These are phyloP conservation scores for Geum urbanum DNA, from an alignment of 306 rosid genomes.

Conservation along the genomic window DNA sequence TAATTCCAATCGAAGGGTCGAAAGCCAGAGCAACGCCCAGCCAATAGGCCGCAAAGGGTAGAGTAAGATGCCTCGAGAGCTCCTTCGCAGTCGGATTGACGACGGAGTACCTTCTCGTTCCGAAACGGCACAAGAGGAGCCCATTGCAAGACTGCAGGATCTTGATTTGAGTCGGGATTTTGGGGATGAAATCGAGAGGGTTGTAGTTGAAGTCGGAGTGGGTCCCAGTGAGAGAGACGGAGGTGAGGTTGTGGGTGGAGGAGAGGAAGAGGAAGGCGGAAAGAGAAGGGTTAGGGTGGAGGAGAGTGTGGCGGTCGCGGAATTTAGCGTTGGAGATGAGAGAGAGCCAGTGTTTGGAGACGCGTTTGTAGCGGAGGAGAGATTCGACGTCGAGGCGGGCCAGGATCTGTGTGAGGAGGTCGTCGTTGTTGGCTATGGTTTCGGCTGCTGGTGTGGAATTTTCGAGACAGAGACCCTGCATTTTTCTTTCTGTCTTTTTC, in stretches of 20 bases:
- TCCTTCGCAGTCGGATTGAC: neutral
- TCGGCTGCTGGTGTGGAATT: neutral
- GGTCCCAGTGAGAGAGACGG: neutral
- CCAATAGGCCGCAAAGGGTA: neutral
- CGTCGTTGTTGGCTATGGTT: neutral
- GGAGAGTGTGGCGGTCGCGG: neutral
- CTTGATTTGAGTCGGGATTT: neutral
- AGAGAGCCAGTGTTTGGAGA: slow-evolving; percentile 3
- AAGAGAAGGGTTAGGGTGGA: neutral
- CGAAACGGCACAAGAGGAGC: neutral
- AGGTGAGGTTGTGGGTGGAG: neutral
- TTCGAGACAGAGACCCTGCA: neutral
- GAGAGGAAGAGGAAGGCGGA: slow-evolving; percentile 7
- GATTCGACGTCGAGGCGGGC: neutral
- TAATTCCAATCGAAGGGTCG: neutral
- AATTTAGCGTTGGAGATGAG: slow-evolving; percentile 1
- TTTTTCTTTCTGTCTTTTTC: neutral
- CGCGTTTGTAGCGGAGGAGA: neutral
- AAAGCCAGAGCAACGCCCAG: neutral
- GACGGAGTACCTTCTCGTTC: neutral
- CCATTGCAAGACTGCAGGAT: slow-evolving; percentile 18
- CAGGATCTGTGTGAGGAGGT: neutral
- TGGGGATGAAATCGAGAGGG: neutral
- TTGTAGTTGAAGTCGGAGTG: neutral
- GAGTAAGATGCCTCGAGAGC: neutral